These are phyloP conservation scores for Sporobolus alterniflorus DNA, from an alignment of 202 grass and related monocot genomes.

Conservation along the genomic window DNA sequence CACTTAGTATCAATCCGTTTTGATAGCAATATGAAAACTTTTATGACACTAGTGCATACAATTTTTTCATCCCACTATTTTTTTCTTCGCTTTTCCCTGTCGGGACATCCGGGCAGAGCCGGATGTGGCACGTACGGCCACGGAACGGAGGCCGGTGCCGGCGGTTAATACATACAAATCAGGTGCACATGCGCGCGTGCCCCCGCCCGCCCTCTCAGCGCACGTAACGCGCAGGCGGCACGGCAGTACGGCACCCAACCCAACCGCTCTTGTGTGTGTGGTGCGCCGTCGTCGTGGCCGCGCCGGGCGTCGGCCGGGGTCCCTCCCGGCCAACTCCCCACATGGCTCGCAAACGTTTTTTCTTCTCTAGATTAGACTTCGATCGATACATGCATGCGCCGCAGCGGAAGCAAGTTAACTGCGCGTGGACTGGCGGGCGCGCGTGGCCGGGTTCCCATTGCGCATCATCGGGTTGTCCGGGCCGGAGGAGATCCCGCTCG, in stretches of 20 bases:
- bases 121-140: neutral
- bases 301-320: neutral
- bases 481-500: neutral
- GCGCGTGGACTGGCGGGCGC: neutral
- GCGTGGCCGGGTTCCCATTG: neutral
- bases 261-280: neutral
- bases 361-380: too few species aligned
- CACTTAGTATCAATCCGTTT: too few species aligned
- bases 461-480: neutral
- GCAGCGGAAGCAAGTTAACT: conserved; percentile 8
- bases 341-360: conserved; percentile 39
- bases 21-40: too few species aligned
- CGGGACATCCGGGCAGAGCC: neutral
- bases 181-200: conserved; percentile 77
- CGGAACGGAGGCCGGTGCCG: neutral
- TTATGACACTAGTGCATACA: too few species aligned
- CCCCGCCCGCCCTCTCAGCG: conserved; percentile 14
- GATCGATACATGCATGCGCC: neutral
- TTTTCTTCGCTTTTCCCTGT: too few species aligned
- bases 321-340: conserved; percentile 32
- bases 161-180: conserved; percentile 69
- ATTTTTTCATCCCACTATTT: too few species aligned
- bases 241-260: neutral
- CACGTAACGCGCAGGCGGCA: too few species aligned
- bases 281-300: neutral